Evolutionary conservation across 805 yeast genomes (phyloP).

Genomic region (Candida silvicultrix): DNA sequence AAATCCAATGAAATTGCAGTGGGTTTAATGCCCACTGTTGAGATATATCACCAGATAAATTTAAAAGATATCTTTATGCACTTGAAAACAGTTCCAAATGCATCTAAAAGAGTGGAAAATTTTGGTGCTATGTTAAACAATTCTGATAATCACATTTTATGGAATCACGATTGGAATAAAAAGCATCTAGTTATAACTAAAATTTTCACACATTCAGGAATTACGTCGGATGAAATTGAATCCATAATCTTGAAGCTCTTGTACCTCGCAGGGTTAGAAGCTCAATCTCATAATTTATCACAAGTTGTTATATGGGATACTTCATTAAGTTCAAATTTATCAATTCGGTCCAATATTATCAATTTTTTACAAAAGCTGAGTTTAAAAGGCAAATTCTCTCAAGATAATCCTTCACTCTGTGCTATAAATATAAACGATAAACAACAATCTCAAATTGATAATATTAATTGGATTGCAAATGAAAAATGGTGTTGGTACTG

Average conservation of each 20-base stretch:
- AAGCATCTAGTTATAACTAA: constrained; percentile 21
- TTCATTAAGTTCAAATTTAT: background rate
- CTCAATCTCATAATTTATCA: background rate
- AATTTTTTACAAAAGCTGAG: too few relatives aligned
- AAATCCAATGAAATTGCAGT: background rate
- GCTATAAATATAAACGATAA: background rate
- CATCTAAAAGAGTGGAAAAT: constrained; percentile 8
- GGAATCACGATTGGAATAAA: constrained; percentile 39
- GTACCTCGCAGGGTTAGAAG: background rate
- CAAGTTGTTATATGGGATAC: background rate
- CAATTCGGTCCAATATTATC: too few relatives aligned
- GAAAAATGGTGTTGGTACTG: background rate
- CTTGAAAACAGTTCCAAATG: constrained; percentile 12
- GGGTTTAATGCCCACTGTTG: background rate
- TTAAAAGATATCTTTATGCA: constrained; percentile 15
- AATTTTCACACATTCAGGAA: too few relatives aligned
- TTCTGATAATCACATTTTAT: constrained; percentile 30
- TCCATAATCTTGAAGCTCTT: background rate
- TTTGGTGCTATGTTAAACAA: constrained; percentile 26
- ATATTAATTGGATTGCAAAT: background rate
- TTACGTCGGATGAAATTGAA: too few relatives aligned
- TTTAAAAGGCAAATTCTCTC: too few relatives aligned
- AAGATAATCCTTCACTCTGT: background rate
- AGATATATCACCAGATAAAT: constrained; percentile 14
- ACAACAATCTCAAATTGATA: background rate